phyloP scores from a whole-genome alignment of 2,329 filamentous ascomycete genomes.

The Decorospora gaudefroyi region DNA sequence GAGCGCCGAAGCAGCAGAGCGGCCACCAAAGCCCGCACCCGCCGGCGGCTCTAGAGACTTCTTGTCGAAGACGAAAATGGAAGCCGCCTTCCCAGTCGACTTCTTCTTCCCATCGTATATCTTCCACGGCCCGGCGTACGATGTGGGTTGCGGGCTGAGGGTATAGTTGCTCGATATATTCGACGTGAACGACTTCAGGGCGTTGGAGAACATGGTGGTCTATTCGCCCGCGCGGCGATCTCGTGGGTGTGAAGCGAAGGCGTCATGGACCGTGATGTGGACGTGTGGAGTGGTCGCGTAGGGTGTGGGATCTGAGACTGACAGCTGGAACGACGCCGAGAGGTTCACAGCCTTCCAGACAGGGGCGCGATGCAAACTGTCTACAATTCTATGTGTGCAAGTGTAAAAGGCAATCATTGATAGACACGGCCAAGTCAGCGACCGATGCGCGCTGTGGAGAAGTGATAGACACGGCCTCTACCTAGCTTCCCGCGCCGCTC shows the following conservation, averaged over 20 bases:
- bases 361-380: background rate
- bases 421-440: constrained; percentile 9
- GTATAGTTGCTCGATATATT: constrained; percentile 94
- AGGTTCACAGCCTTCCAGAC: constrained; percentile 24
- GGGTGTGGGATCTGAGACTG: constrained; percentile 26
- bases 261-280: constrained; percentile 38
- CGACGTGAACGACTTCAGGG: constrained; percentile 89
- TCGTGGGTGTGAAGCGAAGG: constrained; percentile 20
- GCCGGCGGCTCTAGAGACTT: constrained; percentile 77
- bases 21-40: constrained; percentile 60
- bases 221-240: constrained; percentile 34
- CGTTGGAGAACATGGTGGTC: constrained; percentile 77
- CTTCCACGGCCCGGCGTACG: constrained; percentile 90
- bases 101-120: constrained; percentile 98
- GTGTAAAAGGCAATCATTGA: constrained; percentile 5
- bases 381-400: background rate
- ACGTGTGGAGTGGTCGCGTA: constrained; percentile 16
- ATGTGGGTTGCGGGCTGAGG: constrained; percentile 73
- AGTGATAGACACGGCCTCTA: constrained; percentile 13
- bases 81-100: constrained; percentile 83
- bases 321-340: constrained; percentile 25
- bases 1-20: constrained; percentile 66
- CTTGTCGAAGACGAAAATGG: constrained; percentile 92
- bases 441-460: constrained; percentile 27
- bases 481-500: constrained; percentile 16